A percentile compares a stretch with the other conserved stretches of the same genome.
Evolutionary conservation across 495 filamentous ascomycete species (phyloP).

Genomic region (Talaromyces proteolyticus): DNA sequence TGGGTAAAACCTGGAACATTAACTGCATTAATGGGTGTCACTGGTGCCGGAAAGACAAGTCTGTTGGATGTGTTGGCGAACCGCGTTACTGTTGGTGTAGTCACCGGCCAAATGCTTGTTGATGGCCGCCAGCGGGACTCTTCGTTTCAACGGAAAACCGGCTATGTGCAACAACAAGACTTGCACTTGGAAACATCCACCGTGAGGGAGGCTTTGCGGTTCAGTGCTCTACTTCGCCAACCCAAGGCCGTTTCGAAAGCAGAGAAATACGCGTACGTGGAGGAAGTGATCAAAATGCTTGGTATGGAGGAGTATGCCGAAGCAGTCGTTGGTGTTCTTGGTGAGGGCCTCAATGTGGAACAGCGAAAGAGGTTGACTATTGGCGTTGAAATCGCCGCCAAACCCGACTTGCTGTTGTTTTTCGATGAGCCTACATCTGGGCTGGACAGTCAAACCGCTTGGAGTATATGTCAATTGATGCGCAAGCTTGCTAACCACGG

Average conservation of each 20-base stretch:
- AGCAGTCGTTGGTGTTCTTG: conserved; percentile 37
- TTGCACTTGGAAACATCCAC: conserved; percentile 82
- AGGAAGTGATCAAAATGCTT: conserved; percentile 89
- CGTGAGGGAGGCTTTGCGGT: conserved; percentile 76
- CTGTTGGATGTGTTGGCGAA: conserved; percentile 57
- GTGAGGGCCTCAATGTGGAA: conserved; percentile 77
- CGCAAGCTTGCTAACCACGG: conserved; percentile 77
- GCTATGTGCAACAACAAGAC: conserved; percentile 96
- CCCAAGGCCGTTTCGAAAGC: conserved; percentile 60
- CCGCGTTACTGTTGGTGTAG: conserved; percentile 45
- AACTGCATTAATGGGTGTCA: conserved; percentile 59
- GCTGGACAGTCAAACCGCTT: conserved; percentile 79
- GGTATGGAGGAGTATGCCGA: conserved; percentile 62
- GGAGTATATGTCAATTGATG: conserved; percentile 73
- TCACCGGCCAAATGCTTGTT: conserved; percentile 49
- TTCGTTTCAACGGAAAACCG: conserved; percentile 89
- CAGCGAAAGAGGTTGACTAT: conserved; percentile 87
- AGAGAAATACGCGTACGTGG: conserved; percentile 85
- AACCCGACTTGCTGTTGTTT: conserved; percentile 84
- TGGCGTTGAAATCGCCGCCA: conserved; percentile 86
- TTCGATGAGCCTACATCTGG: conserved; percentile 93
- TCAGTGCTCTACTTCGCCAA: conserved; percentile 81
- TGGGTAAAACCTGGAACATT: conserved; percentile 64
- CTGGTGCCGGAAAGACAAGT: conserved; percentile 65
- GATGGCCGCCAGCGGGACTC: conserved; percentile 54